Conservation (phyloP, 2,329 filamentous ascomycete genomes). For the Penicillium sp. region DNA sequence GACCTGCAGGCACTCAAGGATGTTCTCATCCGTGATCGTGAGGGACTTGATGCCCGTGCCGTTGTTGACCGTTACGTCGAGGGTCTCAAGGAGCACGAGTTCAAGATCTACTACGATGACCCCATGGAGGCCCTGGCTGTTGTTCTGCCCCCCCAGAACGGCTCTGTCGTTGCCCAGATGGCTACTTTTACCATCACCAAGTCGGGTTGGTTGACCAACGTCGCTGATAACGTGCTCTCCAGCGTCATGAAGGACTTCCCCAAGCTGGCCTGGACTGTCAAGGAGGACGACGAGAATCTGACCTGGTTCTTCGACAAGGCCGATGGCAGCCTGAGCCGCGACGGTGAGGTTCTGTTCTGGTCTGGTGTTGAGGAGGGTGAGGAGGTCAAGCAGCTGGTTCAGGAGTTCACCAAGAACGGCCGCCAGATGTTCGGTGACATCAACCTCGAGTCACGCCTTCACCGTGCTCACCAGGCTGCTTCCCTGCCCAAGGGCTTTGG, state of each 20-base stretch:
- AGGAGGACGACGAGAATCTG: conserved; percentile 91
- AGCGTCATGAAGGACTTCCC: conserved; percentile 92
- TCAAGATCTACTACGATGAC: conserved; percentile 94
- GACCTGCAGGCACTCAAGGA: conserved; percentile 77
- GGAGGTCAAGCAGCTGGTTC: conserved; percentile 79
- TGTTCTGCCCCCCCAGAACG: conserved; percentile 71
- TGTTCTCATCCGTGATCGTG: conserved; percentile 76
- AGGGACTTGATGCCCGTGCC: conserved; percentile 76
- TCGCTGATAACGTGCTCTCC: conserved; percentile 92
- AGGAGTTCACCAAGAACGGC: conserved; percentile 80
- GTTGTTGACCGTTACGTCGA: conserved; percentile 87
- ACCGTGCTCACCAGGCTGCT: conserved; percentile 72
- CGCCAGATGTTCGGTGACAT: conserved; percentile 85
- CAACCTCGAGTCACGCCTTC: conserved; percentile 82
- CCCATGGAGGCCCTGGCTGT: conserved; percentile 90
- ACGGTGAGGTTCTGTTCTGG: conserved; percentile 93
- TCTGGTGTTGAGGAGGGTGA: conserved; percentile 82
- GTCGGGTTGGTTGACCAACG: conserved; percentile 89
- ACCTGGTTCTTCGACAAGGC: conserved; percentile 99
- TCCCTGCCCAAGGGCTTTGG: conserved; percentile 50
- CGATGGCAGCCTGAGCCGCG: conserved; percentile 82
- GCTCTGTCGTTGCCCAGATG: conserved; percentile 72
- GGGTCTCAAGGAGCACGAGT: conserved; percentile 71
- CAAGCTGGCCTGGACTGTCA: conserved; percentile 93
- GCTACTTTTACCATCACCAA: conserved; percentile 93